These are phyloP conservation scores for Klebsormidium nitens DNA, from an alignment of 139 green algal species.

Conservation along the genomic window DNA sequence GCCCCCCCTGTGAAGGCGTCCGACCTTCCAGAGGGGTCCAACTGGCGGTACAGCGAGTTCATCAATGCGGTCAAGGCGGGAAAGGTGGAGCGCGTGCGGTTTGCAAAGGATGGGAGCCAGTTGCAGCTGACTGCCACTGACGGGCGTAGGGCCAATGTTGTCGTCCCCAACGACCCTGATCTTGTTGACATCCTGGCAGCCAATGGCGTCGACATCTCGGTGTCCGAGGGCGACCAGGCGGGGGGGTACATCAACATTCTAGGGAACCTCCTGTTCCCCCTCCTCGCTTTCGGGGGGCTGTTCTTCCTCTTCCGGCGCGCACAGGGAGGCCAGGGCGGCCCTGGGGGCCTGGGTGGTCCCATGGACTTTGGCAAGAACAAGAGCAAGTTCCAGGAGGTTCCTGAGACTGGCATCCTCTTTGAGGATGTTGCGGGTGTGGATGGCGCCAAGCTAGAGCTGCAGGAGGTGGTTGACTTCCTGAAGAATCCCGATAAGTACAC, in stretches of 20 bases:
- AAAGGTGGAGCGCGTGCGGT: conserved; percentile 97
- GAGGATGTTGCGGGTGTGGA: conserved; percentile 95
- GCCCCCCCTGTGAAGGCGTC: conserved; percentile 17
- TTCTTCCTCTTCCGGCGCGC: conserved; percentile 93
- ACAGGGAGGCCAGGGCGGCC: conserved; percentile 36
- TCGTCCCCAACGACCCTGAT: conserved; percentile 82
- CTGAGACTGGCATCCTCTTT: conserved; percentile 96
- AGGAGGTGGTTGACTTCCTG: conserved; percentile 96
- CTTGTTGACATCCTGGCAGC: conserved; percentile 85
- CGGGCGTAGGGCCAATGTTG: conserved; percentile 64
- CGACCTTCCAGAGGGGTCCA: conserved; percentile 88
- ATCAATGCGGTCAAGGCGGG: conserved; percentile 81
- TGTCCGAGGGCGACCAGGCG: conserved; percentile 78
- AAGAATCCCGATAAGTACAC: conserved; percentile 96
- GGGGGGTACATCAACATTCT: conserved; percentile 91
- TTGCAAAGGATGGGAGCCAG: conserved; percentile 91
- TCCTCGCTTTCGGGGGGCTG: conserved; percentile 94
- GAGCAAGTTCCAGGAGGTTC: conserved; percentile 98
- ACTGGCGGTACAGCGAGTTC: conserved; percentile 98
- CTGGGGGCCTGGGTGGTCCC: conserved; percentile 68
- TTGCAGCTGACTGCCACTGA: conserved; percentile 77
- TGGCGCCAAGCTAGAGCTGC: conserved; percentile 95
- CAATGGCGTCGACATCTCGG: conserved; percentile 88
- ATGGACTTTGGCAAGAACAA: conserved; percentile 98
- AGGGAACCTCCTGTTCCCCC: conserved; percentile 97